A percentile compares a stretch with the other conserved stretches of the same genome.
These are phyloP conservation scores for Trichosporon ovoides DNA, from an alignment of 1,284 basidiomycete genomes.

Conservation along the genomic window DNA sequence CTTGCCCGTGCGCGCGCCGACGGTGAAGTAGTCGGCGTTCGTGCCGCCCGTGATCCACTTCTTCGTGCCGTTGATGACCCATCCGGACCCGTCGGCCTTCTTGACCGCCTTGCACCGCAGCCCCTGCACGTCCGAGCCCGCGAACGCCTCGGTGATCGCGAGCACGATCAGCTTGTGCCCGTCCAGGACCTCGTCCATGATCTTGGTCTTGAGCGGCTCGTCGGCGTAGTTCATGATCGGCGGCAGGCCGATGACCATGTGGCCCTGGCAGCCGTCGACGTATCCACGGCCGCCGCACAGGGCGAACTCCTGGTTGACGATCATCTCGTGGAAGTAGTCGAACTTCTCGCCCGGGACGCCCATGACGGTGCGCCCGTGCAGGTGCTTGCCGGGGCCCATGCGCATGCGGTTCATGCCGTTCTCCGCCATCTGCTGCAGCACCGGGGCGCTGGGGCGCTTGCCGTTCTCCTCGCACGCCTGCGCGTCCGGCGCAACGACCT, in stretches of 20 bases:
- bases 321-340: conserved; percentile 68
- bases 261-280: conserved; percentile 21
- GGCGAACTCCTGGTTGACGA: conserved; percentile 79
- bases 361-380: conserved; percentile 77
- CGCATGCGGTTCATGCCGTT: conserved; percentile 84
- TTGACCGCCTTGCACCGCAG: conserved; percentile 75
- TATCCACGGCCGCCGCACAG: conserved; percentile 80
- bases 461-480: conserved; percentile 71
- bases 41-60: conserved; percentile 88
- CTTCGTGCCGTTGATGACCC: conserved; percentile 81
- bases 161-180: conserved; percentile 67
- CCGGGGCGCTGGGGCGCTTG: conserved; percentile 56
- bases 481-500: conserved; percentile 52
- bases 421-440: conserved; percentile 50
- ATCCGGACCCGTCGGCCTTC: conserved; percentile 66
- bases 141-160: conserved; percentile 85
- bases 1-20: conserved; percentile 53
- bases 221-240: conserved; percentile 57
- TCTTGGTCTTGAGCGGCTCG: conserved; percentile 53
- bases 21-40: conserved; percentile 46
- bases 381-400: conserved; percentile 69
- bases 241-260: conserved; percentile 54
- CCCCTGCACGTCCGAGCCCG: conserved; percentile 83
- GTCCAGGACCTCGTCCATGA: conserved; percentile 75
- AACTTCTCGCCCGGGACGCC: conserved; percentile 82